phyloP scores from a whole-genome alignment of 495 filamentous ascomycete species.

The Trypethelium eluteriae region DNA sequence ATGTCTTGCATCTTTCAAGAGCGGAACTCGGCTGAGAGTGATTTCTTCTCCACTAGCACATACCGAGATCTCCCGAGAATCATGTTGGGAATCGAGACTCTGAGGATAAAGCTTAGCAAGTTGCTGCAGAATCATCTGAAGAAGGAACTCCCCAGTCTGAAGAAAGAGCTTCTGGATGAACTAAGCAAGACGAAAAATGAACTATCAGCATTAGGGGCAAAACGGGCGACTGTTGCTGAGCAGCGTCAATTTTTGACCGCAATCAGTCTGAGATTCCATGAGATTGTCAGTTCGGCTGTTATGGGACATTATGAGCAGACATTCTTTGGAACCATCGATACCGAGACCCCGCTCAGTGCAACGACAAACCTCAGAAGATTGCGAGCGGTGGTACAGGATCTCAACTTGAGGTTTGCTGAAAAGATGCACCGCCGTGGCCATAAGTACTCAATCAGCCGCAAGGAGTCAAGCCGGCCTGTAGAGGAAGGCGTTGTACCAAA shows the following conservation, averaged over 20 bases:
- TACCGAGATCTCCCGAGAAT: conserved; percentile 26
- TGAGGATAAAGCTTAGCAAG: conserved; percentile 29
- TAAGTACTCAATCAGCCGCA: not conserved
- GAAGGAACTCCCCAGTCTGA: conserved; percentile 23
- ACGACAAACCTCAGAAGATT: conserved; percentile 44
- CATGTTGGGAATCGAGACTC: conserved; percentile 26
- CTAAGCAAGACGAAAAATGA: not conserved
- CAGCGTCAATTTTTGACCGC: conserved; percentile 15
- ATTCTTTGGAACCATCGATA: conserved; percentile 45
- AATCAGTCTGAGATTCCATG: conserved; percentile 3
- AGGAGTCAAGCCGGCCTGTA: not conserved
- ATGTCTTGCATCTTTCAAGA: conserved; percentile 35
- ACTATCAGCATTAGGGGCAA: not conserved
- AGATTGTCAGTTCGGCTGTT: conserved; percentile 43
- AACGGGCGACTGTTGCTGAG: not conserved
- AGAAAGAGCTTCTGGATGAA: conserved; percentile 10
- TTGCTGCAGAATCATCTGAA: conserved; percentile 29
- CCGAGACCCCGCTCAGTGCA: conserved; percentile 27
- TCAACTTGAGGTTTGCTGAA: conserved; percentile 50
- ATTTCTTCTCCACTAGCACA: conserved; percentile 35
- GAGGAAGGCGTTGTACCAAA: not conserved
- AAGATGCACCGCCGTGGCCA: conserved; percentile 44
- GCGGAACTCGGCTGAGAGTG: conserved; percentile 37
- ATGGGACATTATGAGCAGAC: conserved; percentile 50
- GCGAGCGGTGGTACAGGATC: conserved; percentile 54